Conservation (phyloP, 441 rosid genomes). For the Geranium incanum region DNA sequence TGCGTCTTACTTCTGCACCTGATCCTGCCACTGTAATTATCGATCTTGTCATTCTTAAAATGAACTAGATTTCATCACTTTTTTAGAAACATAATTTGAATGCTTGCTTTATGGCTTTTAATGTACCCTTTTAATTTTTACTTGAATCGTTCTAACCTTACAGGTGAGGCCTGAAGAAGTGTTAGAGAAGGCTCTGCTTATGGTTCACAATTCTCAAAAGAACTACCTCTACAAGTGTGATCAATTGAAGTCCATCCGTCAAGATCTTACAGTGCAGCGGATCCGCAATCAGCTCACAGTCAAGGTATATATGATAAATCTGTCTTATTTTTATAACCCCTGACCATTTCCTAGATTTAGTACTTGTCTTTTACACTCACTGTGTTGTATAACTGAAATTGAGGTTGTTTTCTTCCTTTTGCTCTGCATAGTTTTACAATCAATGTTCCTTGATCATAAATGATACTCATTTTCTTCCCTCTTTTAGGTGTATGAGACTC, state of each 20-base stretch:
- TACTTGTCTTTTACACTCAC: background rate
- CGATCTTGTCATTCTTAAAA: slow-evolving; percentile 17
- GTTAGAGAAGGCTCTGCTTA: slow-evolving; percentile 74
- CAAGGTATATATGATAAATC: slow-evolving; percentile 42
- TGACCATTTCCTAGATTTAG: slow-evolving; percentile 1
- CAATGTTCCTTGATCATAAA: background rate
- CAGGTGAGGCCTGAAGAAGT: slow-evolving; percentile 99
- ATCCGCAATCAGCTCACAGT: slow-evolving; percentile 79
- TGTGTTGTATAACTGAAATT: slow-evolving; percentile 2
- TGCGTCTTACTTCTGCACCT: slow-evolving; percentile 98
- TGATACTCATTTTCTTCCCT: slow-evolving; percentile 10
- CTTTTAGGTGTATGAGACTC: slow-evolving; percentile 94
- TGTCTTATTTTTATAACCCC: background rate
- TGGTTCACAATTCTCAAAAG: slow-evolving; percentile 83
- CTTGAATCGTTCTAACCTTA: slow-evolving; percentile 14
- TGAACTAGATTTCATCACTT: slow-evolving; percentile 6
- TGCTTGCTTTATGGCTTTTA: slow-evolving; percentile 7
- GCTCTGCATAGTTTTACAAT: background rate
- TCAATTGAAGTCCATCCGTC: slow-evolving; percentile 97
- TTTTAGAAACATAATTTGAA: background rate
- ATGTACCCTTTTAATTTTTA: slow-evolving; percentile 11
- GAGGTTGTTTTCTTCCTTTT: background rate
- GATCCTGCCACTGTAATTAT: slow-evolving; percentile 85
- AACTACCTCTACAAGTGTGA: slow-evolving; percentile 94
- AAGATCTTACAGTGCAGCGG: slow-evolving; percentile 92